Base-by-base conservation (phyloP, 768 basidiomycete genomes). In the Cubamyces lactineus region DNA sequence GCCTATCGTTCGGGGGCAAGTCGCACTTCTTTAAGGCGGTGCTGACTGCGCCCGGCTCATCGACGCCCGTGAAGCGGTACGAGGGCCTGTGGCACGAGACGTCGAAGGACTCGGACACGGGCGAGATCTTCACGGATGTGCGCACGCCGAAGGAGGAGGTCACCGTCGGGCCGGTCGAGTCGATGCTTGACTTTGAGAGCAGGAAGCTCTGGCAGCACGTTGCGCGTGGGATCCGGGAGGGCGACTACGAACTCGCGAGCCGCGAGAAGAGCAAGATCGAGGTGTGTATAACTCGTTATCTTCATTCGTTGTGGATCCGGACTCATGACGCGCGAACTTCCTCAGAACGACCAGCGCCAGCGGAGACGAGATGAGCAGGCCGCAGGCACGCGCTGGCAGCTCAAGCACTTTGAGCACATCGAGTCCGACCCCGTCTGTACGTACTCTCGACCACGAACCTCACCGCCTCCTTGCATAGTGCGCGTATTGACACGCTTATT, bases 241-340 rank as follows among this genome's bases (percentile, higher is more conserved):
- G 92, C 15, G 93, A 98, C 70, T 98, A 94, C 71, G 96, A 99
- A 53, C 76, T 80, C n/a, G 96, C 96, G 3, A 89, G 89, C 62
- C 79, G 75, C 66, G 96, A 95, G 72, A 98, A 99, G 86, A 83
- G 81, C 49, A 83, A 86, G 75, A 94, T 98, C 49, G 96, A 98
- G 89, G 94, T 91, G 61, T 21, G 76, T 74, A 34, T 11, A 6
- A 9, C 34, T 34, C 11, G 34, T 9, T 5, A 34, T 11, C 6
- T 6, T 34, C 9, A 9, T 1, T 11, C 9, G 5, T 11, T 34
- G 34, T 9, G 34, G 9, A 5, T 34, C 11, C 1, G 34, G 34
- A 11, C 9, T 34, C 34, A 34, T 28, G 28, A 3, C 9, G 34
- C 6, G 34, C 9, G 34, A 11, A 34, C 3, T 15, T 30, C 12